Percentiles rank a stretch among this genome's conserved stretches.
phyloP scores from a whole-genome alignment of 2,329 filamentous ascomycete genomes.

The Pseudocercospora crystallina region DNA sequence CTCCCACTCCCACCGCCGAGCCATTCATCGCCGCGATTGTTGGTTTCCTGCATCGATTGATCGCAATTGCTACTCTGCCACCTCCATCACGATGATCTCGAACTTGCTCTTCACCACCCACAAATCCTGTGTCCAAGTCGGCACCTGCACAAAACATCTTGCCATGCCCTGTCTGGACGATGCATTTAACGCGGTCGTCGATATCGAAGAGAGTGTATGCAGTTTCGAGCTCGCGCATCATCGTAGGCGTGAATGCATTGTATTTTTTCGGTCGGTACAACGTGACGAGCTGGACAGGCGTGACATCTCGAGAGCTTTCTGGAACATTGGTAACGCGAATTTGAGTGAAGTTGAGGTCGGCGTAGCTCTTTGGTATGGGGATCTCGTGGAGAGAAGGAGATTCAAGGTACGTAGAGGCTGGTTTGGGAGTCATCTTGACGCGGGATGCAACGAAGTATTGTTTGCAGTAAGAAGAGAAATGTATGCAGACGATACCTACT shows the following conservation, averaged over 20 bases:
- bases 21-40: constrained; percentile 58
- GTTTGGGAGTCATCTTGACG: constrained; percentile 5
- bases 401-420: constrained; percentile 21
- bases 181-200: constrained; percentile 55
- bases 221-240: constrained; percentile 61
- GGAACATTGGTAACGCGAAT: constrained; percentile 45
- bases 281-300: constrained; percentile 62
- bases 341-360: constrained; percentile 40
- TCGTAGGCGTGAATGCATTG: constrained; percentile 68
- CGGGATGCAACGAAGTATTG: not conserved
- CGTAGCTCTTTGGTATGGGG: constrained; percentile 35
- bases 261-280: constrained; percentile 64
- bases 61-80: constrained; percentile 52
- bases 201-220: constrained; percentile 55
- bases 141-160: constrained; percentile 57
- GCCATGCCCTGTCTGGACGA: constrained; percentile 56
- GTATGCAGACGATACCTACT: not conserved
- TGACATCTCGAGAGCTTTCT: constrained; percentile 52
- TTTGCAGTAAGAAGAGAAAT: not conserved
- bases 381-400: constrained; percentile 21
- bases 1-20: constrained; percentile 58
- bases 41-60: constrained; percentile 58
- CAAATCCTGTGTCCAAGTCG: constrained; percentile 56
- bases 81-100: constrained; percentile 56
- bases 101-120: constrained; percentile 41